Conservation (phyloP, 306 rosid genomes). For the Trifolium repens region DNA sequence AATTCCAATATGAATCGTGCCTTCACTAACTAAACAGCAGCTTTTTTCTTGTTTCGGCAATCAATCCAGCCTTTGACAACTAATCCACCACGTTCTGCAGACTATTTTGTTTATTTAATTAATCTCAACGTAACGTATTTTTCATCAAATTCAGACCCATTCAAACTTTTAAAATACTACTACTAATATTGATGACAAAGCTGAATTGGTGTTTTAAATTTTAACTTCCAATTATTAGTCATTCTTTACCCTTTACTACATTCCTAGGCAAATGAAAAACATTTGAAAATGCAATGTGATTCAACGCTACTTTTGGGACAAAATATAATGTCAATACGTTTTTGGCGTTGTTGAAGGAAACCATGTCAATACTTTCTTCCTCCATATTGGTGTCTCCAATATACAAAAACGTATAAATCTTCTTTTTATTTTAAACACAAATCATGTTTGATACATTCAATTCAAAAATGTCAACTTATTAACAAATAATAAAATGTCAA, state of each 20-base stretch:
- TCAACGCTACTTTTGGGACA: slow-evolving; percentile 6
- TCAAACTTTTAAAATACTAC: neutral
- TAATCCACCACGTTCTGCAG: slow-evolving; percentile 7
- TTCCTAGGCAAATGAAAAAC: neutral
- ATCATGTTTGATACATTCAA: neutral
- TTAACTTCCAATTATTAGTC: neutral
- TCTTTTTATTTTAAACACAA: neutral
- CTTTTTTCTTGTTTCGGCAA: slow-evolving; percentile 6
- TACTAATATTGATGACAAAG: neutral
- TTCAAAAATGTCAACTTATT: neutral
- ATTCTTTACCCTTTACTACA: neutral
- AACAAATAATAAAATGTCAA: neutral
- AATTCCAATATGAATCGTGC: slow-evolving; percentile 26
- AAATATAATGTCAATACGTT: neutral
- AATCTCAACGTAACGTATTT: neutral
- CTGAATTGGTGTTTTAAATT: neutral
- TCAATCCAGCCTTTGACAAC: slow-evolving; percentile 29
- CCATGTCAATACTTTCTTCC: neutral
- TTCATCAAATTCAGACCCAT: neutral
- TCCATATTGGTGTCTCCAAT: neutral
- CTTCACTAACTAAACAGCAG: slow-evolving; percentile 22
- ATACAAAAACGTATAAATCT: neutral
- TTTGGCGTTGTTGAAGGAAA: too few species aligned
- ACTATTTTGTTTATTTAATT: neutral
- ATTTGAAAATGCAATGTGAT: neutral